Base-by-base conservation (phyloP, 257 asterid species). In the Fraxinus quadrangulata region DNA sequence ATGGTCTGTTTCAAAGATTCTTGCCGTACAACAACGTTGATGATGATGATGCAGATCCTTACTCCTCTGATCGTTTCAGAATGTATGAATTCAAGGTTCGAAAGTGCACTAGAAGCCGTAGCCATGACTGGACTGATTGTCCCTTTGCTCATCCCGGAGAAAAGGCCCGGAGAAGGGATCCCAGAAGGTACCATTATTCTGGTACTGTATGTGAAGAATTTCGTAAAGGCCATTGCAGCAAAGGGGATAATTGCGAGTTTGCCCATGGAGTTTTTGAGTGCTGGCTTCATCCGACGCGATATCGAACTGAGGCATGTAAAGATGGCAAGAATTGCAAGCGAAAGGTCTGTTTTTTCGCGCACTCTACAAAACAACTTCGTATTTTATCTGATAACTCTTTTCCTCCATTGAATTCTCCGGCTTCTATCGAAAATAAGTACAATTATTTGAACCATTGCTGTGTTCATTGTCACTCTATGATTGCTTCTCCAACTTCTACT, bases 301-400 rank as follows among this genome's bases (percentile, higher is more conserved):
- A 71, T 42, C 75, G 75, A 14, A 71, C 75, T 10, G 75, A 71
- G 61, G 75, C 75, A n/a, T 71, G 75, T 49, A 71, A 71, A 23
- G 75, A 71, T 8, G 75, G 75, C 3, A 71, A 71, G 75, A 71
- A 71, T 40, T 71, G 75, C 16, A 71, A 71, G 37, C 30, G 75
- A 10, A 71, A 71, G 61, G 37, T 71, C 23, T 71, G 75, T 71
- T 71, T 71, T 42, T 71, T 71, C 19, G 75, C 75, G 5, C 75
- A 71, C 28, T 39, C 75, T 3, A 26, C 39, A 1, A 23, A 24
- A 19, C 75, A 71, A 61, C 75, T 71, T 40, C 75, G 75, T 71
- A 28, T 71, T 42, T 42, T 71, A 39, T 39, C 75, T 4, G 63
- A 71, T 5, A 11, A 11, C 39, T 21, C 37, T 71, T 71, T 39